Percentiles rank a stretch among this genome's conserved stretches.
These are phyloP conservation scores for Penicillium sp. DNA, from an alignment of 2,329 filamentous ascomycete species.

Conservation along the genomic window DNA sequence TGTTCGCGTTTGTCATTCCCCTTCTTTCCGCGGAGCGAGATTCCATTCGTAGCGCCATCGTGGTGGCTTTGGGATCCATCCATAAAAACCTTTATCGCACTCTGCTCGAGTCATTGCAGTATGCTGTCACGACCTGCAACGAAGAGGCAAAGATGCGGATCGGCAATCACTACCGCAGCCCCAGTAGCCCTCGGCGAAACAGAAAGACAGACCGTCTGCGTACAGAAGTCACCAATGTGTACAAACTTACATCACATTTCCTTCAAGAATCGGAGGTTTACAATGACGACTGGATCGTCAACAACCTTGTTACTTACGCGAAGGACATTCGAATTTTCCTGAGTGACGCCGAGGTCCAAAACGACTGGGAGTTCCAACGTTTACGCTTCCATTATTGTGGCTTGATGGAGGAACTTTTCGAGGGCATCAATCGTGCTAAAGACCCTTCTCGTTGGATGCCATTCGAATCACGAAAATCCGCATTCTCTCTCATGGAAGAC, in stretches of 20 bases:
- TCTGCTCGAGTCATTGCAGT: constrained; percentile 84
- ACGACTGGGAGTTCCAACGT: constrained; percentile 91
- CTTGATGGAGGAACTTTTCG: constrained; percentile 87
- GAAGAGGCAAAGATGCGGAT: constrained; percentile 84
- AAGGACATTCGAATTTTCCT: constrained; percentile 92
- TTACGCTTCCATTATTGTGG: constrained; percentile 92
- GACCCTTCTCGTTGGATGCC: constrained; percentile 94
- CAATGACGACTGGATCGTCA: constrained; percentile 86
- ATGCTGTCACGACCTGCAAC: constrained; percentile 81
- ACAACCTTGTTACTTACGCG: constrained; percentile 83
- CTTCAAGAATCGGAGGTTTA: constrained; percentile 76
- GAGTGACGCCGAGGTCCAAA: constrained; percentile 91
- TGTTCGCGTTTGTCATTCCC: constrained; percentile 91
- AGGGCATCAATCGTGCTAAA: constrained; percentile 81
- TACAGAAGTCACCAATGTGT: constrained; percentile 94
- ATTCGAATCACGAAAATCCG: constrained; percentile 92
- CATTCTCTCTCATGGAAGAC: constrained; percentile 96
- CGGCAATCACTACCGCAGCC: constrained; percentile 73
- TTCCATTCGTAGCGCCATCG: constrained; percentile 85
- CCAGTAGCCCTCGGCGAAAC: constrained; percentile 79
- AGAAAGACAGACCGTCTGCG: constrained; percentile 82
- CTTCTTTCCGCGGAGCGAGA: constrained; percentile 77
- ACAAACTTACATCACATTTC: constrained; percentile 90
- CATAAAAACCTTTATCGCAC: constrained; percentile 92
- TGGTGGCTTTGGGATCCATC: constrained; percentile 88